These are phyloP conservation scores for Fraxinus velutina DNA, from an alignment of 305 asterid genomes.

Conservation along the genomic window DNA sequence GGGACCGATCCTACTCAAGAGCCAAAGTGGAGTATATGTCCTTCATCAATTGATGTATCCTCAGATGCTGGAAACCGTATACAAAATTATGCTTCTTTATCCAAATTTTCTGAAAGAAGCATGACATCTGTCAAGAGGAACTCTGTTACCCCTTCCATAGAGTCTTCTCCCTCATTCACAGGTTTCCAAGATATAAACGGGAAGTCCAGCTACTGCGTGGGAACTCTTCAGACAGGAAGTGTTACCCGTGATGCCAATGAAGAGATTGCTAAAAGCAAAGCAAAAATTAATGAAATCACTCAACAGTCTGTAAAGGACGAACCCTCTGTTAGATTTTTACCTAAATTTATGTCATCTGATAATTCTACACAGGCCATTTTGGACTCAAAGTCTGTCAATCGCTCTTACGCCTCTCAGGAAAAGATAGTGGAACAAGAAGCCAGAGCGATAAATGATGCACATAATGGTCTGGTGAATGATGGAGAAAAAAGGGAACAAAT, in stretches of 20 bases:
- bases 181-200: constrained; percentile 37
- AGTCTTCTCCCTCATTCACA: constrained; percentile 49
- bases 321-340: constrained; percentile 20
- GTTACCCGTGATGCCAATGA: constrained; percentile 17
- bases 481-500: constrained; percentile 20
- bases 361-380: constrained; percentile 7
- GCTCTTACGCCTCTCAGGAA: constrained; percentile 24
- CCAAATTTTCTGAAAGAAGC: constrained; percentile 55
- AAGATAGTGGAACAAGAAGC: constrained; percentile 25
- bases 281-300: constrained; percentile 20
- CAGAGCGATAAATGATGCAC: constrained; percentile 21
- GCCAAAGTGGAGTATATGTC: constrained; percentile 16
- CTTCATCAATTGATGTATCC: constrained; percentile 34
- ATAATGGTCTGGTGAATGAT: constrained; percentile 12
- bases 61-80: constrained; percentile 37
- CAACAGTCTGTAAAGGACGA: constrained; percentile 23
- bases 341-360: constrained; percentile 24
- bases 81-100: constrained; percentile 31
- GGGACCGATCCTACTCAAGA: constrained; percentile 23
- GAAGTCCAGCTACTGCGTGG: constrained; percentile 26
- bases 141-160: constrained; percentile 33
- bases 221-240: constrained; percentile 30
- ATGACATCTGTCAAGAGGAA: constrained; percentile 49
- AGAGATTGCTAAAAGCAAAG: constrained; percentile 25
- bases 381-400: constrained; percentile 2